These are phyloP conservation scores for Camellia sinensis DNA, from an alignment of 148 eudicot genomes.

Conservation along the genomic window DNA sequence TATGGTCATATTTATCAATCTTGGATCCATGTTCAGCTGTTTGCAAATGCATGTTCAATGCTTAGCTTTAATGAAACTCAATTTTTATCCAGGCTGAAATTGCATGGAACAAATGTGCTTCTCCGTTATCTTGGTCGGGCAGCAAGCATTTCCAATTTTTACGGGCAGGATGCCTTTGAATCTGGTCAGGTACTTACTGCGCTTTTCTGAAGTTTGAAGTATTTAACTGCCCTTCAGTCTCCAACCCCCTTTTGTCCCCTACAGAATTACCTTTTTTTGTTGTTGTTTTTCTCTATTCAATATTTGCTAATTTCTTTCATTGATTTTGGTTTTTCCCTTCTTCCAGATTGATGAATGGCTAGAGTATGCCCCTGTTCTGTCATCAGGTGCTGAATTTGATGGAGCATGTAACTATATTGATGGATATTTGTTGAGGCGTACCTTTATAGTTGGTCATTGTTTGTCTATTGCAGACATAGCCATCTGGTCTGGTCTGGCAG, in stretches of 20 bases:
- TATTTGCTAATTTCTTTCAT: neutral
- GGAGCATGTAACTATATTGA: constrained; percentile 68
- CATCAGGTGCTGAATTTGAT: constrained; percentile 79
- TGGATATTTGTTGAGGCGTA: constrained; percentile 51
- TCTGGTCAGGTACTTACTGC: constrained; percentile 50
- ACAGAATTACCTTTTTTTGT: neutral
- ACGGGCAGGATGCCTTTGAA: constrained; percentile 50
- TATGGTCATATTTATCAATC: neutral
- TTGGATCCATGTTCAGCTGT: neutral
- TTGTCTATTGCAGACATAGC: constrained; percentile 78
- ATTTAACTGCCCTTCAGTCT: neutral
- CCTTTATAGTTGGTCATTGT: constrained; percentile 71
- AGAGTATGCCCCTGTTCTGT: constrained; percentile 61
- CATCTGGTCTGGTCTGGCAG: constrained; percentile 84
- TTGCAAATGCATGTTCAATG: neutral
- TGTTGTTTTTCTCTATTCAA: neutral
- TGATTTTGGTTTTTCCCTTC: neutral
- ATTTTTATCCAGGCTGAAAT: constrained; percentile 38
- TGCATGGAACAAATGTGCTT: constrained; percentile 54
- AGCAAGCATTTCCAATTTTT: constrained; percentile 40
- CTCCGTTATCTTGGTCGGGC: constrained; percentile 62
- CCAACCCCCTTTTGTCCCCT: neutral
- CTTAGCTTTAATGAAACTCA: neutral
- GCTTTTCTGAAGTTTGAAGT: neutral
- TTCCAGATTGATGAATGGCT: constrained; percentile 80